Evolutionary conservation across 129 eudicot genomes (phyloP), one percentile per base, ranked within the genome.

Genomic region (Tagetes patula): DNA sequence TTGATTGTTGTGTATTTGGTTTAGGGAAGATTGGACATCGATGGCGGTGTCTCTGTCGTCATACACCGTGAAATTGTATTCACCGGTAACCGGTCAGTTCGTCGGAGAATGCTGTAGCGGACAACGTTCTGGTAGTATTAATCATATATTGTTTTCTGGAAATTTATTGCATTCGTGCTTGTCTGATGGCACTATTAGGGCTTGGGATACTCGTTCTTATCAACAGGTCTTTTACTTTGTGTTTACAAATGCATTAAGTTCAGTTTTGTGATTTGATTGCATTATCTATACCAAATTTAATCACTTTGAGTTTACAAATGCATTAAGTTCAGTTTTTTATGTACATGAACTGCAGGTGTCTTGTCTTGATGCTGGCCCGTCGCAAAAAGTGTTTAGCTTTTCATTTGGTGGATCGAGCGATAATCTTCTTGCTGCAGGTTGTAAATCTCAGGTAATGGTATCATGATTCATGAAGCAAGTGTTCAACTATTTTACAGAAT

Each of bases 351-450:
- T 81, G 84, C 86, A 90, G 99, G 91, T 95, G 49, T 83, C 89
- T 41, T 75, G 87, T 62, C n/a, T 90, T 77, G 88, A 70, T 74
- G 87, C 91, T 65, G 97, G 96, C 31, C 85, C 97, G 0, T 84
- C 89, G 2, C 88, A 90, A 75, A 94, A 88, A 78, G 78, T 95
- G 4, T 95, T 88, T 82, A 88, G 96, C 81, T 88, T 90, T 81
- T 90, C 99, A 0, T 88, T 95, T 71, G 96, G 96, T 58, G 97
- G 99, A 50, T 58, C 78, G 0, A 83, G 77, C 42, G 84, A 79
- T 79, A 83, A 88, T 87, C 97, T 95, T 80, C 89, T 95, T 67
- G 97, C 99, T 0, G 99, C 91, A n/a, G 97, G 97, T 46, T 90
- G 97, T 75, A 90, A 88, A 45, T 83, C 97, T 66, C 88, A 90